phyloP scores from a whole-genome alignment of 805 yeast species.

The Candida yuanshanica region DNA sequence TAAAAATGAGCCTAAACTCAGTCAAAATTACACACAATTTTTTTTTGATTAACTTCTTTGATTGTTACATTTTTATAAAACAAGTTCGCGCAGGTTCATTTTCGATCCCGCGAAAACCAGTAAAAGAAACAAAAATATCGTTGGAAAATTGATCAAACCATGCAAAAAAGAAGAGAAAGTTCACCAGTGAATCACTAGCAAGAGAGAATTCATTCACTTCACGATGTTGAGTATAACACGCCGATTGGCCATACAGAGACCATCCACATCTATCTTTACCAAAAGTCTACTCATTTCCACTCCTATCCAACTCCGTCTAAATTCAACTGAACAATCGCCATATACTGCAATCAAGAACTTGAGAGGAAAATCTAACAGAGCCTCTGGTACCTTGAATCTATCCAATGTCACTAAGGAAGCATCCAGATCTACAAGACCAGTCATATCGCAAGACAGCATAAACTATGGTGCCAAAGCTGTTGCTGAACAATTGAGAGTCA shows the following conservation, averaged over 20 bases:
- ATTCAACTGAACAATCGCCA: background rate
- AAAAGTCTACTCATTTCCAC: background rate
- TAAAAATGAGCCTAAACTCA: too few species aligned
- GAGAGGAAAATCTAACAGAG: background rate
- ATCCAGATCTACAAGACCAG: background rate
- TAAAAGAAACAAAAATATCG: too few species aligned
- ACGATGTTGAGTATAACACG: background rate
- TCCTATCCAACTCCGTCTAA: background rate
- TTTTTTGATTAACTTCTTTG: too few species aligned
- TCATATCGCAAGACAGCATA: background rate
- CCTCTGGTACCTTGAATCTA: background rate
- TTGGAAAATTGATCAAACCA: too few species aligned
- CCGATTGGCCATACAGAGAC: background rate
- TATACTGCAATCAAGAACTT: background rate
- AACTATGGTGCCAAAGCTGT: conserved; percentile 12
- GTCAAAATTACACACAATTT: too few species aligned
- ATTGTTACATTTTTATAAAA: too few species aligned
- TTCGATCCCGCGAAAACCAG: too few species aligned
- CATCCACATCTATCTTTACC: background rate
- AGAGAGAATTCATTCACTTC: background rate
- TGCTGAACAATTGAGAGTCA: conserved; percentile 32
- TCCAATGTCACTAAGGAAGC: background rate
- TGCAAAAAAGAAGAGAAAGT: background rate
- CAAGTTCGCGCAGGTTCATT: too few species aligned
- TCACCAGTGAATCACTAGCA: background rate